Evolutionary conservation across 129 eudicot species (phyloP), one percentile per base, ranked within the genome.

Genomic region (Flaveria ramosissima): DNA sequence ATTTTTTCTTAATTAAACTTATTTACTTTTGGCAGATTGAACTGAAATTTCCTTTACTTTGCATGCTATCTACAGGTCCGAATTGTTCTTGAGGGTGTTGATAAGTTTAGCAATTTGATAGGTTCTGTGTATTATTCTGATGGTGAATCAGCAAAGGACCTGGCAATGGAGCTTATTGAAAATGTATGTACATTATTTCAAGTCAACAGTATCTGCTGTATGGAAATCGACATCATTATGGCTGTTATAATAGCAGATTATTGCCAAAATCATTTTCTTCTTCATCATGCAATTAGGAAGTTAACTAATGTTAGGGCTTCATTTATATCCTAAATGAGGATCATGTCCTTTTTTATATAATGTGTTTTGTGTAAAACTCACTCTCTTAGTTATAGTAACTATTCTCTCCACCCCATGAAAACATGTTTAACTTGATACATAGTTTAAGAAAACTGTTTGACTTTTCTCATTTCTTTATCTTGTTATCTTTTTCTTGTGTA

Each of bases 151-250:
- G 97, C 92, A 2, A 95, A 88, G 84, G 97, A 95, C 80, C 85
- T 92, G 76, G 92, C 96, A 19, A 45, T 92, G 83, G 99, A 95
- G 91, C 97, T 95, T 72, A 86, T 89, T 74, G 96, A 89, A 85
- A 82, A 82, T 67, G 97, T 95, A 82, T 52, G 87, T 77, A 50
- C 63, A 6, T 42, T 62, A 26, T 69, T 32, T 36, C 12, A 59
- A 6, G 39, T 70, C 32, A 23, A 10, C 50, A 9, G 3, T 16
- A 32, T 46, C 13, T 15, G 8, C 20, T 48, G 52, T 48, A 68
- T 68, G 14, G 8, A 52, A 55, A 56, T 45, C 81, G 21, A 77
- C 68, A 14, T 59, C 46, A 46, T 74, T 45, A 24, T 45, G 21
- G 12, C 59, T 74, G 48, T 62, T 46, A 24, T 46, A 16, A 26